These are phyloP conservation scores for Macrophomina phaseolina DNA, from an alignment of 2,329 filamentous ascomycete species.

Conservation along the genomic window DNA sequence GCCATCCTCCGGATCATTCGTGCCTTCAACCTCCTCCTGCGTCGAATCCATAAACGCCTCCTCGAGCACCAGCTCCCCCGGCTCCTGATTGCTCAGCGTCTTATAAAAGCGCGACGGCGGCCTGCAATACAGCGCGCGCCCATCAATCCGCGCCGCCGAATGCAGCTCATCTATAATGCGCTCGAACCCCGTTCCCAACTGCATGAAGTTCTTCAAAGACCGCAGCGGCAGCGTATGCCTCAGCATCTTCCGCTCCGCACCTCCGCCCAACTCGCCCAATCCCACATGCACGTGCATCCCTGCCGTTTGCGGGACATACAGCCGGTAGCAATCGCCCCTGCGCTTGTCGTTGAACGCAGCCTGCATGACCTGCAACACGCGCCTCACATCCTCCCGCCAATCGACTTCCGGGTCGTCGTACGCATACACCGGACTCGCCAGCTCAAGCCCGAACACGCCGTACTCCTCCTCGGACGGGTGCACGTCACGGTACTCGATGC, in stretches of 20 bases:
- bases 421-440: neutral
- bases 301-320: neutral
- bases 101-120: neutral
- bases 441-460: neutral
- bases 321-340: neutral
- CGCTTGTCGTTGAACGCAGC: neutral
- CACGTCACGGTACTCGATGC: neutral
- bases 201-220: constrained; percentile 38
- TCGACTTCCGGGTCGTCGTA: neutral
- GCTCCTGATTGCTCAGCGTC: neutral
- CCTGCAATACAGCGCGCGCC: neutral
- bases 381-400: neutral
- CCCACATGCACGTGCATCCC: constrained; percentile 43
- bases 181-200: constrained; percentile 37
- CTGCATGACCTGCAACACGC: neutral
- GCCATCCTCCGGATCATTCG: neutral
- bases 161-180: constrained; percentile 36
- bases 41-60: neutral
- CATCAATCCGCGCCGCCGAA: constrained; percentile 27
- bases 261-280: constrained; percentile 29
- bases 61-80: neutral
- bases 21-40: neutral
- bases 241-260: neutral
- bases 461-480: neutral
- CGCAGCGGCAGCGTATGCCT: constrained; percentile 30